Percentiles rank a stretch among this genome's conserved stretches.
These are phyloP conservation scores for Kazachstania sp. DNA, from an alignment of 1,139 yeast genomes.

Conservation along the genomic window DNA sequence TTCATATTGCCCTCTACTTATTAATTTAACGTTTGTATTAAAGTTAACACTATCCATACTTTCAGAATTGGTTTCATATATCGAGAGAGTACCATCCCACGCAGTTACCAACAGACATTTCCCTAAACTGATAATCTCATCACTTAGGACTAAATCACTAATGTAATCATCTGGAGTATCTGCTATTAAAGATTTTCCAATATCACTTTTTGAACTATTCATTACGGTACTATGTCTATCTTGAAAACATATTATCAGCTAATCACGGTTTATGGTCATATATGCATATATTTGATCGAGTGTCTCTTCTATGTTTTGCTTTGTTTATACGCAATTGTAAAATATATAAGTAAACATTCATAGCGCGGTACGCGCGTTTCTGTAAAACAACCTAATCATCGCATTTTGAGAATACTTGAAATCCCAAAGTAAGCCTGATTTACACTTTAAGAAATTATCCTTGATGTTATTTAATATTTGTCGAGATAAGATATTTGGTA, in stretches of 20 bases:
- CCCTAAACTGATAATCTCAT: slow-evolving; percentile 3
- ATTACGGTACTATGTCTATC: background rate
- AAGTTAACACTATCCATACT: slow-evolving; percentile 3
- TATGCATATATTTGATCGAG: too few species aligned
- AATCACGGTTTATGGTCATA: background rate
- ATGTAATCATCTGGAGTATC: slow-evolving; percentile 22
- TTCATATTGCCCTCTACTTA: slow-evolving; percentile 11
- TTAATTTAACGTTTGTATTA: slow-evolving; percentile 2
- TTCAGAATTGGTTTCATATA: slow-evolving; percentile 12
- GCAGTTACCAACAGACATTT: slow-evolving; percentile 18
- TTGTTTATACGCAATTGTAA: too few species aligned
- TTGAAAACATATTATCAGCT: background rate
- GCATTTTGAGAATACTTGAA: background rate
- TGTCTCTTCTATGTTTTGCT: too few species aligned
- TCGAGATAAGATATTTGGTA: too few species aligned
- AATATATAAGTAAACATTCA: too few species aligned
- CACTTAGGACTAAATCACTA: slow-evolving; percentile 18
- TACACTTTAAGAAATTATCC: too few species aligned
- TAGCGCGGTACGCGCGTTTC: too few species aligned
- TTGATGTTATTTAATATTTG: too few species aligned
- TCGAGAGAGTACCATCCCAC: slow-evolving; percentile 27
- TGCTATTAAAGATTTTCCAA: background rate
- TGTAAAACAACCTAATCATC: too few species aligned
- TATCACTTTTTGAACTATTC: background rate
- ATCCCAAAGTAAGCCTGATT: too few species aligned